Percentiles rank a stretch among this genome's conserved stretches.
Evolutionary conservation across 148 eudicot species (phyloP).

Genomic region (Heliamphora exappendiculata): DNA sequence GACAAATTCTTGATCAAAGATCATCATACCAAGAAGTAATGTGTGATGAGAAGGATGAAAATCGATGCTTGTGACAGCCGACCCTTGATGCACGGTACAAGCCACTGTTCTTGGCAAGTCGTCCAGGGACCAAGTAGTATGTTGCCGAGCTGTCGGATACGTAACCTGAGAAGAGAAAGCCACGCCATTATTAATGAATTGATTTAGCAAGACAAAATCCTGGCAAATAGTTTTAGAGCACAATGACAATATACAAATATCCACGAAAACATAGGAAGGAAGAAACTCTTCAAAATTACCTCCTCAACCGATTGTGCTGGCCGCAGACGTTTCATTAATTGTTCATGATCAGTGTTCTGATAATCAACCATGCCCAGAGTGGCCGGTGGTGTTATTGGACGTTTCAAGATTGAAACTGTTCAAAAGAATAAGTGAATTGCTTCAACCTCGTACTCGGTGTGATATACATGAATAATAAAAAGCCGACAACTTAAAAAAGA

Average conservation of each 20-base stretch:
- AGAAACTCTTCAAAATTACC: conserved; percentile 35
- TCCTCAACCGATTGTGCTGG: conserved; percentile 79
- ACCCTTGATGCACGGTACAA: conserved; percentile 68
- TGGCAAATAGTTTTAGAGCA: neutral
- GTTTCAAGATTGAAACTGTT: conserved; percentile 55
- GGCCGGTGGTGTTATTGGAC: conserved; percentile 68
- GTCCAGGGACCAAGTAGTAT: conserved; percentile 59
- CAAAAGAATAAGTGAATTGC: conserved; percentile 10
- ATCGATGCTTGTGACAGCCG: conserved; percentile 78
- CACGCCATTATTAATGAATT: neutral
- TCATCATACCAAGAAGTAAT: conserved; percentile 61
- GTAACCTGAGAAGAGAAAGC: conserved; percentile 45
- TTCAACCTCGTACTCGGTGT: neutral
- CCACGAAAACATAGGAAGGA: neutral
- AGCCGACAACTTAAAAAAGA: conserved; percentile 4
- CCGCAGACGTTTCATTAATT: conserved; percentile 77
- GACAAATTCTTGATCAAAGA: neutral
- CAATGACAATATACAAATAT: neutral
- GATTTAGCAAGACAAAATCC: neutral
- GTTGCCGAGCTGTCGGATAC: conserved; percentile 68
- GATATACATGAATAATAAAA: neutral
- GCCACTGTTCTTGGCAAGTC: conserved; percentile 88
- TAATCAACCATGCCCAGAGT: conserved; percentile 65
- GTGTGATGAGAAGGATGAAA: conserved; percentile 80
- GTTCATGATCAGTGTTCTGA: conserved; percentile 83